Conservation (phyloP, 805 yeast species). For the Pichia thaimueangensis region DNA sequence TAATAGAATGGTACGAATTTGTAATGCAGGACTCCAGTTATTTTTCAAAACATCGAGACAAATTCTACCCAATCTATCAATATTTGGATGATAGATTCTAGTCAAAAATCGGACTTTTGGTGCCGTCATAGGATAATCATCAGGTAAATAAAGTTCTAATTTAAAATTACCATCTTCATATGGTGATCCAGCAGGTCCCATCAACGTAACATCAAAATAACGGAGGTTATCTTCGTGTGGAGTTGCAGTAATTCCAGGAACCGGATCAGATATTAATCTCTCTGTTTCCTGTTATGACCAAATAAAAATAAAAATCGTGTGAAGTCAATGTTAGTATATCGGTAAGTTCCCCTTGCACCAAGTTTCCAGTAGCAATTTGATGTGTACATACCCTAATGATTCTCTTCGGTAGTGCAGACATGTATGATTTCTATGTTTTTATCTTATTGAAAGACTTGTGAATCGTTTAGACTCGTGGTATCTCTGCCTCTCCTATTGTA, state of each 20-base stretch:
- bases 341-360: no score
- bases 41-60: conserved; percentile 91
- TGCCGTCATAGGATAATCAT: conserved; percentile 97
- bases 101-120: conserved; percentile 94
- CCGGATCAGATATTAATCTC: conserved; percentile 86
- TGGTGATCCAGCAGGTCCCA: conserved; percentile 89
- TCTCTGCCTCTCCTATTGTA: no score
- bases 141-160: conserved; percentile 84
- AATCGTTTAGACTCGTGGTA: no score
- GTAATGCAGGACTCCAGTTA: conserved; percentile 97
- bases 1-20: conserved; percentile 83
- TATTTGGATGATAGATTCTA: conserved; percentile 92
- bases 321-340: not conserved
- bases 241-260: conserved; percentile 87
- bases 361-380: no score
- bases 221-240: conserved; percentile 94
- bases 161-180: conserved; percentile 77
- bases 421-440: no score
- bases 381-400: conserved; percentile 71
- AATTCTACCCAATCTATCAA: conserved; percentile 90
- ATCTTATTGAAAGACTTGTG: no score
- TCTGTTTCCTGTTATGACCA: conserved; percentile 70
- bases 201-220: conserved; percentile 85
- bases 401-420: conserved; percentile 74
- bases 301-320: not conserved